Conservation (phyloP, 805 yeast species). For the Candida easanensis region DNA sequence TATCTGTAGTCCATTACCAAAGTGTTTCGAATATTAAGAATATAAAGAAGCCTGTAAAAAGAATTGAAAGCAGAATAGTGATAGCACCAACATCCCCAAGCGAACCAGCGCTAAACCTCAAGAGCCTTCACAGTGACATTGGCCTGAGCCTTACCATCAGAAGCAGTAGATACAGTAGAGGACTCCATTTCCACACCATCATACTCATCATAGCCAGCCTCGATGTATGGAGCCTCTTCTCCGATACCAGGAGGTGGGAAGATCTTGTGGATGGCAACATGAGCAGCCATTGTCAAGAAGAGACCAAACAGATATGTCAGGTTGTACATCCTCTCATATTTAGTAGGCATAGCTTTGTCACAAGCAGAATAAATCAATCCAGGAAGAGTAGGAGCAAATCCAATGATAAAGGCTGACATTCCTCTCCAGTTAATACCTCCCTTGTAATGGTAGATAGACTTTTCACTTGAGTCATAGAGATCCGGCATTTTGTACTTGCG, state of each 20-base stretch:
- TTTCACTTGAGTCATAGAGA: constrained; percentile 12
- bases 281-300: constrained; percentile 4
- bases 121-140: constrained; percentile 4
- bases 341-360: constrained; percentile 6
- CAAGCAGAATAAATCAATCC: constrained; percentile 20
- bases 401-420: constrained; percentile 20
- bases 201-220: not conserved
- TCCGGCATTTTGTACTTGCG: constrained; percentile 21
- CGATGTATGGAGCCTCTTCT: constrained; percentile 10
- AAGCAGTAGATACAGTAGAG: not conserved
- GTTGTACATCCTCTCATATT: constrained; percentile 13
- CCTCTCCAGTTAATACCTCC: constrained; percentile 30
- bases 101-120: not conserved
- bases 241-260: constrained; percentile 18
- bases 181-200: constrained; percentile 5
- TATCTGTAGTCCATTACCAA: too few species aligned
- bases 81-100: too few species aligned
- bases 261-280: constrained; percentile 9
- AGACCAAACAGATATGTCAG: constrained; percentile 14
- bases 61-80: too few species aligned
- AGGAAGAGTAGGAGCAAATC: constrained; percentile 25
- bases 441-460: constrained; percentile 22
- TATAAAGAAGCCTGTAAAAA: too few species aligned
- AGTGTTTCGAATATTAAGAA: too few species aligned
- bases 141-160: not conserved